phyloP scores from a whole-genome alignment of 768 basidiomycete genomes.

The Suillus bovinus region DNA sequence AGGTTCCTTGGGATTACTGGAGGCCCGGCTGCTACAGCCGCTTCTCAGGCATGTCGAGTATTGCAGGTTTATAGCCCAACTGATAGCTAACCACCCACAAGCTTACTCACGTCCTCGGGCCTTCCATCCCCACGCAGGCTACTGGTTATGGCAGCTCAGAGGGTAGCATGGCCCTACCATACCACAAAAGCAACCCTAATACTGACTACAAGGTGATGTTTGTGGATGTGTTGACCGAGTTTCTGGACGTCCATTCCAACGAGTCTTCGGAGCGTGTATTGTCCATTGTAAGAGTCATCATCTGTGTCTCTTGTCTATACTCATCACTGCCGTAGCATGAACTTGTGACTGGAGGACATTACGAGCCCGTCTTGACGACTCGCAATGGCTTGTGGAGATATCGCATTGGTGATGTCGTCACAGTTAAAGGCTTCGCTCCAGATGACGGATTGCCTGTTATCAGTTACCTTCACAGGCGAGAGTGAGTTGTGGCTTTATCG shows the following conservation, averaged over 20 bases:
- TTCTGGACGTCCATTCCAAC: neutral
- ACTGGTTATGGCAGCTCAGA: slow-evolving; percentile 5
- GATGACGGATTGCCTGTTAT: slow-evolving; percentile 13
- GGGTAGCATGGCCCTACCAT: slow-evolving; percentile 2
- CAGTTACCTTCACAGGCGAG: slow-evolving; percentile 3
- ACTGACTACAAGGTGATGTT: neutral
- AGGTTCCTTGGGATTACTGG: slow-evolving; percentile 6
- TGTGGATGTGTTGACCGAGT: slow-evolving; percentile 4
- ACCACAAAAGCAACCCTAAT: neutral
- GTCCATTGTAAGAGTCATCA: neutral
- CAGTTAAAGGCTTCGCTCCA: slow-evolving; percentile 13
- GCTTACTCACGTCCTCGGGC: slow-evolving; percentile 10
- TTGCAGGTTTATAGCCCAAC: neutral
- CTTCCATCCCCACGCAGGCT: slow-evolving; percentile 7
- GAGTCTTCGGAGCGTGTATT: neutral
- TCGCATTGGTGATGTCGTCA: slow-evolving; percentile 10
- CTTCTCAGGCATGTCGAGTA: slow-evolving; percentile 4
- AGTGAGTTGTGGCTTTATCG: neutral
- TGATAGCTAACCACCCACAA: neutral
- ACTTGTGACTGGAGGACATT: slow-evolving; percentile 7
- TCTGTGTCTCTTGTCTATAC: neutral
- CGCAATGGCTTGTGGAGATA: slow-evolving; percentile 16
- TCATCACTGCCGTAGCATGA: neutral
- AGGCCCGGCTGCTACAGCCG: slow-evolving; percentile 6
- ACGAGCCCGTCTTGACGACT: slow-evolving; percentile 13